Evolutionary conservation across 805 yeast genomes (phyloP), one percentile per base, ranked within the genome.

Genomic region (Ogataea chonburiensis): DNA sequence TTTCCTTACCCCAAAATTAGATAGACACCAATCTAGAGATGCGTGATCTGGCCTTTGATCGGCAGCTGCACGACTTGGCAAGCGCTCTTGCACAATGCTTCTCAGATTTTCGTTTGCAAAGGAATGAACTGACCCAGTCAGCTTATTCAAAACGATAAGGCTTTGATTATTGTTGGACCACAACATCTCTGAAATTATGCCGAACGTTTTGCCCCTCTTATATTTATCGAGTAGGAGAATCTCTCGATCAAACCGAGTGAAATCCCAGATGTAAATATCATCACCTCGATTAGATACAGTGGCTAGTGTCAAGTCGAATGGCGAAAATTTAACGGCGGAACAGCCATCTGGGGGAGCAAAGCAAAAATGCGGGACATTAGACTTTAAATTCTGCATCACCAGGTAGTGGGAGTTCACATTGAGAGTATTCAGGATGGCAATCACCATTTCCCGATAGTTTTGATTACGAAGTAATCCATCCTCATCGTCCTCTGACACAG

Each of bases 301-400:
- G 0, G 79, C 70, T 32, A 81, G 53, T 19, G 72, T 71, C 24
- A 74, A 50, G 49, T 81, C 86, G 52, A 68, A 75, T 0, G 85
- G 83, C 0, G 83, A 79, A 5, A 81, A 50, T 2, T 82, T 75
- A 2, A 82, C 53, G 16, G 67, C 58, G 0, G 86, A 77, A 18
- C 81, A 68, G 0, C 86, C 86, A 14, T 73, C 77, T 0, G 82
- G 77, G 0, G 86, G 77, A 26, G 70, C 67, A 54, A 81, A 78
- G 7, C 67, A 47, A 16, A 65, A 61, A 14, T 68, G 40, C 3
- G 64, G 60, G 38, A 57, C 55, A 31, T 61, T 67, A 19, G 67
- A 62, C 3, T 55, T 39, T 19, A 81, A 55, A 46, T 79, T 82
- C 16, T 77, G 42, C 16, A 78, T 48, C 13, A 72, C 62, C 7